Percentiles rank a stretch among this genome's conserved stretches.
Conservation (phyloP, 441 rosid genomes). For the Erodium trifolium region DNA sequence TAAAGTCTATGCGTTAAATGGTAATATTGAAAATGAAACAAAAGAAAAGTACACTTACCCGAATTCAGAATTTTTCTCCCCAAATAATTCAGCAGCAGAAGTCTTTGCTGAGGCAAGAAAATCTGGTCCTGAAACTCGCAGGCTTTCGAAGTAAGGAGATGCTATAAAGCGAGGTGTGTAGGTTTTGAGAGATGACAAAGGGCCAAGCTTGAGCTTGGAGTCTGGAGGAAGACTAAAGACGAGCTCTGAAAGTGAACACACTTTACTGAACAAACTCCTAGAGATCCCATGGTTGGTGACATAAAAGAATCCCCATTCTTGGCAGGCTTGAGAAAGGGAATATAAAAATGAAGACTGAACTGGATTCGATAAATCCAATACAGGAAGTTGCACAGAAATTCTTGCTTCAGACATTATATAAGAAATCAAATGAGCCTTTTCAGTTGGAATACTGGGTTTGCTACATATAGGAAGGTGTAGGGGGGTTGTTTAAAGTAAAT, state of each 20-base stretch:
- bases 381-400: conserved; percentile 42
- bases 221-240: conserved; percentile 44
- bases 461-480: conserved; percentile 17
- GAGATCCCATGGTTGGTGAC: conserved; percentile 47
- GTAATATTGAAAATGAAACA: neutral
- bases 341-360: too few species aligned
- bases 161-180: conserved; percentile 29
- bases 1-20: too few species aligned
- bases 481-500: too few species aligned
- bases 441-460: conserved; percentile 22
- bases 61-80: conserved; percentile 30
- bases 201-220: conserved; percentile 62
- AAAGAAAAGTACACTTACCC: conserved; percentile 26
- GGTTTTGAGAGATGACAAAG: conserved; percentile 27
- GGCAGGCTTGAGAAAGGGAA: too few species aligned
- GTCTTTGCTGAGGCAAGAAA: too few species aligned
- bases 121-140: too few species aligned
- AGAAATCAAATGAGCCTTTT: conserved; percentile 13
- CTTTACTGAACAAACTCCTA: conserved; percentile 26
- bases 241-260: conserved; percentile 33
- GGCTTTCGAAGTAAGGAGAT: too few species aligned
- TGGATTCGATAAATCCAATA: conserved; percentile 40
- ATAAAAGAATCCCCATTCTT: too few species aligned
- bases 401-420: conserved; percentile 28
- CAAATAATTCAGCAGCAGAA: conserved; percentile 12